Evolutionary conservation across 768 basidiomycete species (phyloP).

Genomic region (Termitomyces heimii): DNA sequence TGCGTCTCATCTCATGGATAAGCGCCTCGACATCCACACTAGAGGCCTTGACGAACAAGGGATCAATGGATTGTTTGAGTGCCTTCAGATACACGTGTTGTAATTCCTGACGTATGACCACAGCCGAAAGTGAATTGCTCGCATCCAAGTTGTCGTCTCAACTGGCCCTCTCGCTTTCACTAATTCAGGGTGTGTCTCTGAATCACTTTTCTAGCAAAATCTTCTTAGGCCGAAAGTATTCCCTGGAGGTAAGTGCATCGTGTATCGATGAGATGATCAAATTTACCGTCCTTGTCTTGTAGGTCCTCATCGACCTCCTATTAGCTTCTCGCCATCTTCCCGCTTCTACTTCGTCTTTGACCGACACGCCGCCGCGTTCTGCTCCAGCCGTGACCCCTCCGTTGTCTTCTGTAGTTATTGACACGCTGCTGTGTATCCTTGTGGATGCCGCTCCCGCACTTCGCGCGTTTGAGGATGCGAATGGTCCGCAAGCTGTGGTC

Average conservation of each 20-base stretch:
- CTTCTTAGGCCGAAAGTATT: conserved; percentile 61
- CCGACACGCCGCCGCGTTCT: conserved; percentile 19
- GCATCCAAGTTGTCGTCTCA: conserved; percentile 43
- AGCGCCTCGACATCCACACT: conserved; percentile 41
- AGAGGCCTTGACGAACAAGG: conserved; percentile 42
- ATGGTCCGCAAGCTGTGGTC: conserved; percentile 80
- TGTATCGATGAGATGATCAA: conserved; percentile 1
- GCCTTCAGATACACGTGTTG: background rate
- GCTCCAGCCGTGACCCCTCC: conserved; percentile 23
- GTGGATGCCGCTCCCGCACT: conserved; percentile 78
- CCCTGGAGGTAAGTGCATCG: conserved; percentile 53
- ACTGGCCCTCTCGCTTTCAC: conserved; percentile 51
- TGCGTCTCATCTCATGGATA: conserved; percentile 61
- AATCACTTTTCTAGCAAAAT: conserved; percentile 63
- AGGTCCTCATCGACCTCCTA: conserved; percentile 73
- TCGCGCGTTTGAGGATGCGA: conserved; percentile 70
- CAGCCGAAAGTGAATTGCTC: conserved; percentile 40
- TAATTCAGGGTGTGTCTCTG: conserved; percentile 74
- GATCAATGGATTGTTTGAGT: conserved; percentile 37
- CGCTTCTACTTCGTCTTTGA: conserved; percentile 16
- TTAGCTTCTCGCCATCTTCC: conserved; percentile 63
- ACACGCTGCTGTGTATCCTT: conserved; percentile 82
- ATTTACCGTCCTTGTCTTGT: background rate
- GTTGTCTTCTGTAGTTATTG: conserved; percentile 72
- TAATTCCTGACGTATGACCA: conserved; percentile 1